Conservation (phyloP, 371 early-diverging fungal species). For the Saksenaea vasiformis region DNA sequence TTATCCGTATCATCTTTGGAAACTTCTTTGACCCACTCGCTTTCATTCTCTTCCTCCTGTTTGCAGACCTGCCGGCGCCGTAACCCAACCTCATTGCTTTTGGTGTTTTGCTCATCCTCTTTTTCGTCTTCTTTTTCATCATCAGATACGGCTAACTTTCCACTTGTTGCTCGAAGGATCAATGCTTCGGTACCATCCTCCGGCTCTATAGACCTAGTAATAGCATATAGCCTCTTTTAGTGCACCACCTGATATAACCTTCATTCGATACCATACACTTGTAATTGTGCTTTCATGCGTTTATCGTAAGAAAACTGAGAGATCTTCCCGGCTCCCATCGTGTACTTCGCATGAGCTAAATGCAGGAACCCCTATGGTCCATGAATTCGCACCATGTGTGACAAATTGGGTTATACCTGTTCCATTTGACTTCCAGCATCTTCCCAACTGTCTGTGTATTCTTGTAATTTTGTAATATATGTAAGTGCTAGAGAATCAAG, state of each 20-base stretch:
- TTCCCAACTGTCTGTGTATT: slow-evolving; percentile 36
- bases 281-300: slow-evolving; percentile 51
- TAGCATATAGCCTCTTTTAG: neutral
- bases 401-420: slow-evolving; percentile 19
- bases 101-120: slow-evolving; percentile 12
- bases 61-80: neutral
- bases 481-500: slow-evolving; percentile 31
- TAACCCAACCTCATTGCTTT: slow-evolving; percentile 12
- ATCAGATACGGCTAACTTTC: neutral
- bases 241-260: neutral
- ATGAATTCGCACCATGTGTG: neutral
- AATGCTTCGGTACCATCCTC: slow-evolving; percentile 6
- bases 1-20: slow-evolving; percentile 12
- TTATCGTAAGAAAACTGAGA: slow-evolving; percentile 52
- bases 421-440: slow-evolving; percentile 24
- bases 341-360: slow-evolving; percentile 57
- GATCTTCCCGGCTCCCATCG: slow-evolving; percentile 52
- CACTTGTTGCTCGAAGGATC: neutral
- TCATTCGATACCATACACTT: slow-evolving; percentile 32
- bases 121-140: slow-evolving; percentile 9
- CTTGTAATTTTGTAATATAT: slow-evolving; percentile 36
- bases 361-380: slow-evolving; percentile 44
- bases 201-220: neutral
- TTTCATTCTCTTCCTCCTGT: slow-evolving; percentile 13
- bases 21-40: slow-evolving; percentile 25